phyloP scores from a whole-genome alignment of 495 filamentous ascomycete species.

The Lasiosphaeria miniovina region DNA sequence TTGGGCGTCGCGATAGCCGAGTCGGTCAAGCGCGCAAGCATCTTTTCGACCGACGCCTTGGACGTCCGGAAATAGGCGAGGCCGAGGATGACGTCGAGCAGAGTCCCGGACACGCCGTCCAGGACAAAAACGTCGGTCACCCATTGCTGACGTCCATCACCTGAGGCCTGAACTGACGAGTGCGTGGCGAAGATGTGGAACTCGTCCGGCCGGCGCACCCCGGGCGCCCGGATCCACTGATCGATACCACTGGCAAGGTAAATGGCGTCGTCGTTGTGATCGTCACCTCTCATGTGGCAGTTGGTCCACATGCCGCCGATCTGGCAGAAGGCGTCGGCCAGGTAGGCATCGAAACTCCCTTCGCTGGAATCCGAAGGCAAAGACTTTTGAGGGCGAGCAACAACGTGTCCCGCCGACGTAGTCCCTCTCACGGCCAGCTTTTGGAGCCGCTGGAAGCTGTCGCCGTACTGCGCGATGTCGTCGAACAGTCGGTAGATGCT shows the following conservation, averaged over 20 bases:
- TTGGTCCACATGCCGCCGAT: conserved; percentile 35
- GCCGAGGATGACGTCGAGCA: conserved; percentile 52
- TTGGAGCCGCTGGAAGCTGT: conserved; percentile 26
- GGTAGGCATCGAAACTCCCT: conserved; percentile 44
- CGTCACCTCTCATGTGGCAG: conserved; percentile 43
- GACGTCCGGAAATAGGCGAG: conserved; percentile 44
- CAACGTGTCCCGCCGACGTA: conserved; percentile 26
- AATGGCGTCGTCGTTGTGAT: conserved; percentile 32
- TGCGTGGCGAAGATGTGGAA: conserved; percentile 13
- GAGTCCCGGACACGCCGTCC: conserved; percentile 35
- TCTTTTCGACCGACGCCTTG: conserved; percentile 41
- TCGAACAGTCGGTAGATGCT: conserved; percentile 19
- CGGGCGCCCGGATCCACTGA: conserved; percentile 44
- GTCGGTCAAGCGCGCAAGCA: conserved; percentile 19
- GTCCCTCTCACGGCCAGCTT: conserved; percentile 21
- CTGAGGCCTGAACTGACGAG: conserved; percentile 31
- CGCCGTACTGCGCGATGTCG: conserved; percentile 25
- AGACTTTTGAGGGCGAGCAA: not conserved
- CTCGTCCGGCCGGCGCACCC: conserved; percentile 16
- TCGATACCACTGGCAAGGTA: conserved; percentile 50
- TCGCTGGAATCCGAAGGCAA: conserved; percentile 16
- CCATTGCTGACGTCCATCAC: not conserved
- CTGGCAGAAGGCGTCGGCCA: conserved; percentile 36
- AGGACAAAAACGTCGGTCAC: conserved; percentile 54
- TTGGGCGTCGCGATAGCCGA: too few species aligned